Evolutionary conservation across 2,329 filamentous ascomycete species (phyloP).

Genomic region (Penicillium sp.): DNA sequence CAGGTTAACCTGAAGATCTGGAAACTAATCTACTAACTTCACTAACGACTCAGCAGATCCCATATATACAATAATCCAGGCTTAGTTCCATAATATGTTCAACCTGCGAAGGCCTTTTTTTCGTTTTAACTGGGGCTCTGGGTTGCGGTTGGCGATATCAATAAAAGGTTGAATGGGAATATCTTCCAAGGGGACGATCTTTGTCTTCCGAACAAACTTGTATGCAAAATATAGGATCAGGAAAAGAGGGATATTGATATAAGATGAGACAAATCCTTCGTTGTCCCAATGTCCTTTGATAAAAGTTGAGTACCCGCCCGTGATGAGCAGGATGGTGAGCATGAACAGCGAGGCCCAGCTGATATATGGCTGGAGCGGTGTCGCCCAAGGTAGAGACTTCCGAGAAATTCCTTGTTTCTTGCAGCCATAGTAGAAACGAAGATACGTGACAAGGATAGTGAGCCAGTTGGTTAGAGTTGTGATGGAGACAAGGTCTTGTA

Average conservation of each 20-base stretch:
- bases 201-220: not conserved
- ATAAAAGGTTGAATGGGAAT: not conserved
- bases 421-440: not conserved
- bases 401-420: not conserved
- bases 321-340: not conserved
- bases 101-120: not conserved
- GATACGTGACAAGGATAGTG: not conserved
- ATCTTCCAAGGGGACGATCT: not conserved
- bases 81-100: not conserved
- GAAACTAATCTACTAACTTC: not conserved
- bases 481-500: constrained; percentile 2
- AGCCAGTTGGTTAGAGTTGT: constrained; percentile 1
- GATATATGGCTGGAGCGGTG: constrained; percentile 1
- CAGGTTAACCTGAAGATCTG: too few species aligned
- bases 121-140: not conserved
- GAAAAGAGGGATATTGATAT: constrained; percentile 58
- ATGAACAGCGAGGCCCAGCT: not conserved
- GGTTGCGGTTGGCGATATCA: not conserved
- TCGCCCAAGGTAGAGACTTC: not conserved
- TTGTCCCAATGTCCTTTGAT: constrained; percentile 34
- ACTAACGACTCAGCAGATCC: not conserved
- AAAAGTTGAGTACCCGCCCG: constrained; percentile 6
- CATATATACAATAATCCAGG: not conserved
- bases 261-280: constrained; percentile 59
- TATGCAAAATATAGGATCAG: not conserved